Evolutionary conservation across 1,284 basidiomycete species (phyloP), one percentile per base, ranked within the genome.

Genomic region (Salmacisia buchloeana): DNA sequence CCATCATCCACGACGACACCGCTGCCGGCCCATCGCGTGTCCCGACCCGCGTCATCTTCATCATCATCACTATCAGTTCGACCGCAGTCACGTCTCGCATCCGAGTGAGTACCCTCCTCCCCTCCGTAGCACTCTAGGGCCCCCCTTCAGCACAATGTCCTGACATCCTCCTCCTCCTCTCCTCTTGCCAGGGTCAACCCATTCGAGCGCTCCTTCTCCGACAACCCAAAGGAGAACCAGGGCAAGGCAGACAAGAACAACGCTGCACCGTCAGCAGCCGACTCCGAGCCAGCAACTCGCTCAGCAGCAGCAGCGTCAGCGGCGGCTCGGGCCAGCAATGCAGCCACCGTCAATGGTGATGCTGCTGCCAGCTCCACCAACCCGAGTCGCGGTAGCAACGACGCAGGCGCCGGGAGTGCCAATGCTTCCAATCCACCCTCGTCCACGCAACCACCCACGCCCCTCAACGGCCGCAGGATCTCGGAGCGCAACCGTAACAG

Each of bases 201-300:
- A 0, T 97, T 97, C 77, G 94, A 97, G 79, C 90, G 92, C 81
- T 94, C 91, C 59, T 97, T 97, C 81, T 86, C 86, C 83, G 73
- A 84, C 85, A 71, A 74, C 75, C 58, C 74, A 75, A 78, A 71
- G 76, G 81, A 81, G 31, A 65, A 64, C 52, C 68, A 69, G 3
- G 66, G 69, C 58, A 66, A 70, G 34, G 18, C 45, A 46, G 65
- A 67, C 34, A 31, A 63, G 46, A 71, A 71, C 34, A 18, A 13
- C 18, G 70, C 63, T 25, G 10, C 33, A 10, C 31, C n/a, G n/a
- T n/a, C n/a, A n/a, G n/a, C n/a, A n/a, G n/a, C n/a, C n/a, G n/a
- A n/a, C n/a, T n/a, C n/a, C n/a, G n/a, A n/a, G n/a, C 33, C 33
- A 12, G 41, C 59, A 67, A 65, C 29, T 18, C 27, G n/a, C 12